Conservation (phyloP, 2,329 filamentous ascomycete genomes). For the Colletotrichum spaethianum region DNA sequence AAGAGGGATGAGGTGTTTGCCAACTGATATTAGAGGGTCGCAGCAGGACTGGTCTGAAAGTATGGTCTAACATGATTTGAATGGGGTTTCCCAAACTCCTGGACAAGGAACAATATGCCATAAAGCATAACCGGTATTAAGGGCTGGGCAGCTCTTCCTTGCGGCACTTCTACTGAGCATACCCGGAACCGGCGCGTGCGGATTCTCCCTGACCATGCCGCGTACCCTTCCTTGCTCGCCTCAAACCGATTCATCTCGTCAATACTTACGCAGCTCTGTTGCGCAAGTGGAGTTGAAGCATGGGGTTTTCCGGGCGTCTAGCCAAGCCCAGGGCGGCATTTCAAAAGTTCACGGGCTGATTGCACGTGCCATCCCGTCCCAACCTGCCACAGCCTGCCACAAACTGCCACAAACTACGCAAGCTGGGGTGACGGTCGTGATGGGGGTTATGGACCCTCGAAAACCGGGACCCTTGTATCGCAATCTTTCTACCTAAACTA, state of each 20-base stretch:
- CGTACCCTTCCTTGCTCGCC: background rate
- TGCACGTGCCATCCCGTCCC: conserved; percentile 31
- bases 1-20: conserved; percentile 8
- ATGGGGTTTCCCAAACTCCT: conserved; percentile 12
- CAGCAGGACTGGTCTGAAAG: conserved; percentile 1
- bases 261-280: conserved; percentile 18
- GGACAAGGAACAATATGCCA: conserved; percentile 19
- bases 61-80: conserved; percentile 11
- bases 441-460: background rate
- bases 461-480: background rate
- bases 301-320: background rate
- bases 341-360: background rate
- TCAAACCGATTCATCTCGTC: conserved; percentile 5
- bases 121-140: conserved; percentile 20
- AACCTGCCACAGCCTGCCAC: conserved; percentile 31
- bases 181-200: conserved; percentile 11
- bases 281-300: conserved; percentile 14
- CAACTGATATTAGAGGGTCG: conserved; percentile 23
- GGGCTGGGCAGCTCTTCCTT: background rate
- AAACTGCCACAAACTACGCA: conserved; percentile 23
- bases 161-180: conserved; percentile 6
- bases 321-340: conserved; percentile 12
- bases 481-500: conserved; percentile 4
- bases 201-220: conserved; percentile 8
- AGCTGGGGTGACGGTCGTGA: background rate